Base-by-base conservation (phyloP, 371 early-diverging fungal genomes). In the Actinomucor elegans region DNA sequence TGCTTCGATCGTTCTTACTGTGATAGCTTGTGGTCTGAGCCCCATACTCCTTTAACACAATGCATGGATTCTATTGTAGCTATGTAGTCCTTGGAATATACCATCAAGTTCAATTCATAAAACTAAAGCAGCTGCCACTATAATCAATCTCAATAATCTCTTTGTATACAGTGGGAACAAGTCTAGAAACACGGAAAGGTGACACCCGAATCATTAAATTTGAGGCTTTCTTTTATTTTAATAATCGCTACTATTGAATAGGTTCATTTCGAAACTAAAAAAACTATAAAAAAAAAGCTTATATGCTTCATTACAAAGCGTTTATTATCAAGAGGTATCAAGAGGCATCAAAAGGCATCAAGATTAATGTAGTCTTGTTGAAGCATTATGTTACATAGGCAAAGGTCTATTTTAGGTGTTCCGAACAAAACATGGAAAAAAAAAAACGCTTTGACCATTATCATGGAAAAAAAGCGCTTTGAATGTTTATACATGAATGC, bases 381-480 rank as follows among this genome's bases (percentile, higher is more conserved):
- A 38, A 37, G 10, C 18, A 41, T 18, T 41, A 26, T 41, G 41
- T 24, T 41, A 41, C 41, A 41, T 24, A 9, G 21, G 41, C 21
- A 41, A 24, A 14, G 41, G 12, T 26, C 26, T 41, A 5, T 26
- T 41, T 24, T 24, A 12, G 38, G 17, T 20, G 10, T 38, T 21
- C 38, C 38, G 38, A 12, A 10, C 21, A 23, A 41, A 26, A 40
- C 12, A n/a, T n/a, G n/a, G 10, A 41, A 26, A 14, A 12, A 10
- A 38, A n/a, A 38, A 10, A 38, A 41, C 41, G 41, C 41, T 41
- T 41, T 41, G 41, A 41, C 41, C 41, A 26, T 24, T 23, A 23
- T 41, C 4, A 40, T n/a, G 12, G 20, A 34, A 34, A 10, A n/a
- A 34, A 18, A 18, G 3, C 9, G 24, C 24, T 24, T 23, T 14